These are phyloP conservation scores for Hypoxylon rickii DNA, from an alignment of 495 filamentous ascomycete genomes.

Conservation along the genomic window DNA sequence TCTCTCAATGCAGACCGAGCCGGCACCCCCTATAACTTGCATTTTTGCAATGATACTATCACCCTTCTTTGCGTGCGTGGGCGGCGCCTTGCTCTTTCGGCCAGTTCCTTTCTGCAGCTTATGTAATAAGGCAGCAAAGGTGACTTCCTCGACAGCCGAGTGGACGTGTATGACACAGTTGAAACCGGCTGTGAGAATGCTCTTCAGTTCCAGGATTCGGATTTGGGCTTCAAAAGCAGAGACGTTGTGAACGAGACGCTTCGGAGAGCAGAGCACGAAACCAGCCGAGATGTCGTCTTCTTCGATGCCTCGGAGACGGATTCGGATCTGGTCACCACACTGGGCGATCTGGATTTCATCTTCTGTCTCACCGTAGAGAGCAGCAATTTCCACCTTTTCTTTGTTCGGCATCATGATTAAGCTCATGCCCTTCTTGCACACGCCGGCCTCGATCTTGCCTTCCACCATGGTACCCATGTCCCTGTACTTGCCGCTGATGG, in stretches of 20 bases:
- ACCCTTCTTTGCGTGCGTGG: conserved; percentile 89
- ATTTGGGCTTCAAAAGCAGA: conserved; percentile 94
- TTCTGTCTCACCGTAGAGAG: conserved; percentile 94
- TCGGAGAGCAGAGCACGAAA: conserved; percentile 92
- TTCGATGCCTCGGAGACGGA: conserved; percentile 90
- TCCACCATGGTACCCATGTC: conserved; percentile 98
- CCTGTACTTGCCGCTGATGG: conserved; percentile 89
- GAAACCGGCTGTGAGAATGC: conserved; percentile 79
- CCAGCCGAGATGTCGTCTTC: conserved; percentile 96
- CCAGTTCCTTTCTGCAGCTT: conserved; percentile 97
- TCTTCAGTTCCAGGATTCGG: conserved; percentile 91
- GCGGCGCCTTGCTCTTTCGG: conserved; percentile 88
- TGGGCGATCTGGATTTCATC: conserved; percentile 80
- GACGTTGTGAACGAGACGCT: conserved; percentile 90
- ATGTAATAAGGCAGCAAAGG: conserved; percentile 82
- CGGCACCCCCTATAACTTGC: conserved; percentile 81
- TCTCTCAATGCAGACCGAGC: conserved; percentile 85
- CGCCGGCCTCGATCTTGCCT: conserved; percentile 93
- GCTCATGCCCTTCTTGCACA: conserved; percentile 81
- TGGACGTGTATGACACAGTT: conserved; percentile 90
- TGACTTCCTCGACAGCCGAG: conserved; percentile 95
- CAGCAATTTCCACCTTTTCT: conserved; percentile 75
- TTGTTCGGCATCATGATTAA: conserved; percentile 95
- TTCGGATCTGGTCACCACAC: conserved; percentile 92
- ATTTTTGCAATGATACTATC: conserved; percentile 92